A percentile compares a stretch with the other conserved stretches of the same genome.
phyloP scores from a whole-genome alignment of 495 filamentous ascomycete genomes.

The Echria macrotheca region DNA sequence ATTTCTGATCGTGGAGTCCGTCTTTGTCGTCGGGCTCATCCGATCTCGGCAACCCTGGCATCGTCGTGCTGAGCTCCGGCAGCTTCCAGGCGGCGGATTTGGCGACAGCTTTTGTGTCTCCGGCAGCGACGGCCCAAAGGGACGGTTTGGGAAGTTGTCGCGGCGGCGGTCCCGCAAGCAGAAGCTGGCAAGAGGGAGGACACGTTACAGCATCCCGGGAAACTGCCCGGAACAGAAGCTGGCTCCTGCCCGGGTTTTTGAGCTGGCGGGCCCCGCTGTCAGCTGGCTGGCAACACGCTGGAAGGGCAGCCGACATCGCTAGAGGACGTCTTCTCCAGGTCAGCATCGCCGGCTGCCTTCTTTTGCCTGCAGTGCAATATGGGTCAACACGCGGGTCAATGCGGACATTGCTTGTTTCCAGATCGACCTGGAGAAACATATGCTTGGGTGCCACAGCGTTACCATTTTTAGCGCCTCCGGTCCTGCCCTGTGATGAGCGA shows the following conservation, averaged over 20 bases:
- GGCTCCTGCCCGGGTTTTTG: neutral
- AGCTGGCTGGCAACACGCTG: neutral
- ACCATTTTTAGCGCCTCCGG: conserved; percentile 5
- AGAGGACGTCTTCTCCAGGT: neutral
- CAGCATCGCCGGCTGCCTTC: neutral
- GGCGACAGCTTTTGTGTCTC: neutral
- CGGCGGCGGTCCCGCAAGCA: conserved; percentile 11
- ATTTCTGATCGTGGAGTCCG: no score
- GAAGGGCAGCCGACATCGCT: conserved; percentile 10
- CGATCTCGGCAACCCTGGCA: conserved; percentile 26
- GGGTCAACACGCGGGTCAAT: conserved; percentile 8
- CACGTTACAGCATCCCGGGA: conserved; percentile 12
- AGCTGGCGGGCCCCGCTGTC: neutral
- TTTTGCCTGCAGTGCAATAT: conserved; percentile 10
- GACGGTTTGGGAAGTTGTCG: conserved; percentile 30
- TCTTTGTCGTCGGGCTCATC: conserved; percentile 22
- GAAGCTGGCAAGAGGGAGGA: conserved; percentile 11
- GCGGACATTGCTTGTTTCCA: conserved; percentile 3
- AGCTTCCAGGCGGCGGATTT: neutral
- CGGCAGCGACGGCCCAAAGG: conserved; percentile 1
- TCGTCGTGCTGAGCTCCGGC: no score
- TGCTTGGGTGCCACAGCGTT: neutral
- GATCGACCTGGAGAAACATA: neutral
- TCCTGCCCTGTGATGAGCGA: no score
- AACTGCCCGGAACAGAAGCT: conserved; percentile 16